phyloP scores from a whole-genome alignment of 805 yeast species.

The Ogataea minuta region DNA sequence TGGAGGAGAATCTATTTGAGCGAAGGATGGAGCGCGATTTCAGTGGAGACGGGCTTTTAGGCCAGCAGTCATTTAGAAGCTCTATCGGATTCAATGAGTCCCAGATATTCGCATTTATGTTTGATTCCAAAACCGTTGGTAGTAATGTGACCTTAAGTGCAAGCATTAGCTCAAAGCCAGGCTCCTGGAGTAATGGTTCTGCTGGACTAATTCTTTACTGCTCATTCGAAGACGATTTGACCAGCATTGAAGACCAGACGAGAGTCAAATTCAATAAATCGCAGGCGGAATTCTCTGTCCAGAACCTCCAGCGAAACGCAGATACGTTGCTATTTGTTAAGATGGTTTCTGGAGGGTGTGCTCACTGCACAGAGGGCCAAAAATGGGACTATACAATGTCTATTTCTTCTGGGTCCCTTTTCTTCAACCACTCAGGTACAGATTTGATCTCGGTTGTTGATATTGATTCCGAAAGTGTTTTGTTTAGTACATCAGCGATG shows the following conservation, averaged over 20 bases:
- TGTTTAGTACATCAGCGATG: constrained; percentile 36
- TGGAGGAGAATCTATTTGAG: constrained; percentile 1
- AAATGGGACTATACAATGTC: constrained; percentile 66
- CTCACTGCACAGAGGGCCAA: constrained; percentile 18
- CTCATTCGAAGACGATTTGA: constrained; percentile 10
- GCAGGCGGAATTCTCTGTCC: not conserved
- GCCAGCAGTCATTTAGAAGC: constrained; percentile 5
- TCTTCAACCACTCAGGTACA: constrained; percentile 65
- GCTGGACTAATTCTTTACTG: constrained; percentile 8
- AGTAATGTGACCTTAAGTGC: constrained; percentile 6
- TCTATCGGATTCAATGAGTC: constrained; percentile 14
- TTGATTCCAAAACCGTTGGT: not conserved
- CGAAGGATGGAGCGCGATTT: not conserved
- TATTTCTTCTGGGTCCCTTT: constrained; percentile 56
- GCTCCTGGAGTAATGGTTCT: constrained; percentile 4
- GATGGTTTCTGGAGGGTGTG: constrained; percentile 26
- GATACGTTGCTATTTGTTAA: constrained; percentile 6
- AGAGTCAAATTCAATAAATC: constrained; percentile 4
- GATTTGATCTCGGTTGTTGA: constrained; percentile 60
- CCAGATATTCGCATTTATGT: constrained; percentile 13
- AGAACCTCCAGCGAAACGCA: not conserved
- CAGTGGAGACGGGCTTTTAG: not conserved
- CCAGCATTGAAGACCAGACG: not conserved
- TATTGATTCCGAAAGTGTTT: constrained; percentile 64
- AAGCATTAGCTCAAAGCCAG: constrained; percentile 3